A percentile compares a stretch with the other conserved stretches of the same genome.
These are phyloP conservation scores for Fistulifera pelliculosa DNA, from an alignment of 108 stramenopile genomes.

Conservation along the genomic window DNA sequence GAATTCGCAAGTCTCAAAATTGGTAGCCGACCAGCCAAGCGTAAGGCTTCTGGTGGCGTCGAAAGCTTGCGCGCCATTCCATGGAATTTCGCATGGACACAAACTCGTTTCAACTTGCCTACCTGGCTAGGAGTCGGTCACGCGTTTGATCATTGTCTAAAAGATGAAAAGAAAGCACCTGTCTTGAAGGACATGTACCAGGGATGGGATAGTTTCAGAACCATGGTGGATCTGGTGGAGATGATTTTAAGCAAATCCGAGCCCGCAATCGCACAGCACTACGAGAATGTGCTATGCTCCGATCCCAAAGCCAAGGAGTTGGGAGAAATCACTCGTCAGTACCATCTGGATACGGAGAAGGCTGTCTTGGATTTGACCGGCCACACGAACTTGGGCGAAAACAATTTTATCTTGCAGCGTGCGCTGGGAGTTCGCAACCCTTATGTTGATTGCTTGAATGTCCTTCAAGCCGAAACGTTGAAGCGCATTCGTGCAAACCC, in stretches of 20 bases:
- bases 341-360: slow-evolving; percentile 58
- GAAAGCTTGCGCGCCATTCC: slow-evolving; percentile 94
- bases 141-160: slow-evolving; percentile 55
- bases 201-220: slow-evolving; percentile 86
- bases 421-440: slow-evolving; percentile 83
- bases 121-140: slow-evolving; percentile 96
- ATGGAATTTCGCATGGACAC: slow-evolving; percentile 99
- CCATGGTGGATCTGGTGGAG: slow-evolving; percentile 90
- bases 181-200: slow-evolving; percentile 80
- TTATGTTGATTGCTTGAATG: slow-evolving; percentile 93
- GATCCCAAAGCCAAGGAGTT: slow-evolving; percentile 63
- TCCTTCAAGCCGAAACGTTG: slow-evolving; percentile 90
- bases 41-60: slow-evolving; percentile 91
- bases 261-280: slow-evolving; percentile 80
- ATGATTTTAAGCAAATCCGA: slow-evolving; percentile 94
- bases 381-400: slow-evolving; percentile 53
- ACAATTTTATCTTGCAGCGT: slow-evolving; percentile 66
- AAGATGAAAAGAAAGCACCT: slow-evolving; percentile 23
- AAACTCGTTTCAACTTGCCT: slow-evolving; percentile 89
- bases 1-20: slow-evolving; percentile 89
- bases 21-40: slow-evolving; percentile 94
- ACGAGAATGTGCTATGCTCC: slow-evolving; percentile 78
- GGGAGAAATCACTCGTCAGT: slow-evolving; percentile 61
- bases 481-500: slow-evolving; percentile 64
- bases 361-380: slow-evolving; percentile 77